Evolutionary conservation across 108 stramenopile species (phyloP), one percentile per base, ranked within the genome.

Genomic region (Fistulifera pelliculosa): DNA sequence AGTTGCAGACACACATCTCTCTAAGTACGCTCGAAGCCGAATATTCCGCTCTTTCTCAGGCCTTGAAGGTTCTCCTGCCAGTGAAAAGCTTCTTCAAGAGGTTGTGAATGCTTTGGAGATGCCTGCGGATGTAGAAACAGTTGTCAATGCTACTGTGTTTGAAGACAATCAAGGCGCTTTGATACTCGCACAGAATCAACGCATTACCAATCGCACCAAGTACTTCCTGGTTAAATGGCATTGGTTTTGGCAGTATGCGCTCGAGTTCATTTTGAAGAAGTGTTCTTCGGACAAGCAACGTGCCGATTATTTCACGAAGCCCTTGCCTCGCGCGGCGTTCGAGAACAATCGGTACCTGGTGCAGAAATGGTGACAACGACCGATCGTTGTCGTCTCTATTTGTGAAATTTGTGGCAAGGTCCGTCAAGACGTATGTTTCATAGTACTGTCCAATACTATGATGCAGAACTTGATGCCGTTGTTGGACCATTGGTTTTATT

Each of bases 41-140:
- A n/a, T n/a, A n/a, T n/a, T n/a, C n/a, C n/a, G n/a, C n/a, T 27
- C 60, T 8, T 53, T 61, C 6, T 27, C n/a, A 11, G 8, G 18
- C 8, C 13, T 58, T 41, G 66, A 75, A 27, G 61, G 61, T 41
- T 69, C 70, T 25, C 59, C 67, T 38, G 15, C 38, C 21, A 49
- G 60, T 26, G 19, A 58, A 12, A 49, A 67, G 4, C 25, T 67
- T 14, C 27, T 57, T 8, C 0, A 25, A 2, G 28, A 54, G 39
- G 53, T 54, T 13, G 12, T 41, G 14, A 11, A 41, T 13, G 40
- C 14, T 11, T 14, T 41, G 11, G 12, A 14, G 12, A 11, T 41
- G 11, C 40, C 40, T 41, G 14, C 12, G 11, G 12, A 11, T 41
- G 14, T 14, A 14, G 40, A 11, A 13, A 41, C 40, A 13, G 11